Conservation (phyloP, 371 early-diverging fungal species). For the Syncephalis plumigaleata region DNA sequence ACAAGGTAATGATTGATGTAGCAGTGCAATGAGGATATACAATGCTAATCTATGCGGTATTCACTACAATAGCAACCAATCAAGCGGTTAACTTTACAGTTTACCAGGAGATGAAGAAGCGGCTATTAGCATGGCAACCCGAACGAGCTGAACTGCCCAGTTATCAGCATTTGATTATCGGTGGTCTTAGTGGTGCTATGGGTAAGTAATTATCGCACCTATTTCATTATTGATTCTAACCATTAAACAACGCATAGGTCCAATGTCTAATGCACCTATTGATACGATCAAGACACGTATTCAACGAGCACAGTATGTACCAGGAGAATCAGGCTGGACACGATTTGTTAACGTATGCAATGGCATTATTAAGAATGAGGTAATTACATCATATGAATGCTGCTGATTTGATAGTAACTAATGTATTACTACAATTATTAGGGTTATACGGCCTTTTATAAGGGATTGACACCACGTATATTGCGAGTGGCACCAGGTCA, state of each 20-base stretch:
- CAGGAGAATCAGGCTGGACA: conserved; percentile 55
- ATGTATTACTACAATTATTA: too few relatives aligned
- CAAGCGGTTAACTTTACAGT: conserved; percentile 97
- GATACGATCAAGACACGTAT: conserved; percentile 98
- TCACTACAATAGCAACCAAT: conserved; percentile 57
- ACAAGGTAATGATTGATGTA: conserved; percentile 45
- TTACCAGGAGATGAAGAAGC: conserved; percentile 80
- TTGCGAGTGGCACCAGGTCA: conserved; percentile 79
- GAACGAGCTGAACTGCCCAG: conserved; percentile 69
- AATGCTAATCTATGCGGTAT: neutral
- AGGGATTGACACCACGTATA: conserved; percentile 87
- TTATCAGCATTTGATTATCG: conserved; percentile 79
- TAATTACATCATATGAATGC: too few relatives aligned
- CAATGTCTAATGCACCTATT: conserved; percentile 90
- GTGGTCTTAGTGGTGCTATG: conserved; percentile 92
- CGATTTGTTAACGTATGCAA: conserved; percentile 60
- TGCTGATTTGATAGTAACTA: too few relatives aligned
- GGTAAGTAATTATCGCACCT: conserved; percentile 9
- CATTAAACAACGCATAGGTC: conserved; percentile 24
- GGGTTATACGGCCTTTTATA: conserved; percentile 87
- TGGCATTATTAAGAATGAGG: conserved; percentile 62
- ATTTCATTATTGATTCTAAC: neutral
- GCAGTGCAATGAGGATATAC: neutral
- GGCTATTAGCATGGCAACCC: conserved; percentile 38
- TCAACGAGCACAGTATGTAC: conserved; percentile 53